Percentiles rank a stretch among this genome's conserved stretches.
phyloP scores from a whole-genome alignment of 805 yeast species.

The Ogataea nitratoaversa region DNA sequence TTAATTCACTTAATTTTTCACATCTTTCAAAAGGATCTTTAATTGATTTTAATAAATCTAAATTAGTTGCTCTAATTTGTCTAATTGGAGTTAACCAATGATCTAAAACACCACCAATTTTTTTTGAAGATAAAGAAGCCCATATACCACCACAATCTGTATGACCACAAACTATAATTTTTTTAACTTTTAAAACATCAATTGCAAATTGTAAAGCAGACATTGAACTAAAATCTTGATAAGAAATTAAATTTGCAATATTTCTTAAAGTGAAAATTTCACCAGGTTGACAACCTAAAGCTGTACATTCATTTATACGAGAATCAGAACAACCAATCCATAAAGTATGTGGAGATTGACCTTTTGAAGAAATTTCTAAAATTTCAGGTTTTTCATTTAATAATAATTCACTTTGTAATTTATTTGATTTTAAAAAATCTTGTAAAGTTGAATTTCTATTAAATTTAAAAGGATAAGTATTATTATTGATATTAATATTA shows the following conservation, averaged over 20 bases:
- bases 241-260: conserved; percentile 73
- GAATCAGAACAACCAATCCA: conserved; percentile 96
- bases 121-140: conserved; percentile 66
- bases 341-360: conserved; percentile 88
- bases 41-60: conserved; percentile 44
- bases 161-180: conserved; percentile 87
- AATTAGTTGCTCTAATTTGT: conserved; percentile 61
- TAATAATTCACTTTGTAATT: conserved; percentile 41
- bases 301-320: conserved; percentile 74
- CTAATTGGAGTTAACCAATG: conserved; percentile 69
- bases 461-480: conserved; percentile 37
- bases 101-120: conserved; percentile 65
- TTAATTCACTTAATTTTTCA: conserved; percentile 65
- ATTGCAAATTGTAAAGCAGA: conserved; percentile 87
- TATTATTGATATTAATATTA: not conserved
- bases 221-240: conserved; percentile 67
- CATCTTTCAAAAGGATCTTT: conserved; percentile 51
- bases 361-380: conserved; percentile 63
- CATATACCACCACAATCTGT: conserved; percentile 93
- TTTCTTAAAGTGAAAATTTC: conserved; percentile 87
- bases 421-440: conserved; percentile 48
- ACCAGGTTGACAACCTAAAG: conserved; percentile 78
- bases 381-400: conserved; percentile 51
- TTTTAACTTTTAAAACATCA: conserved; percentile 74
- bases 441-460: conserved; percentile 43